These are phyloP conservation scores for Solanum clarkiae DNA, from an alignment of 257 asterid species.

Conservation along the genomic window DNA sequence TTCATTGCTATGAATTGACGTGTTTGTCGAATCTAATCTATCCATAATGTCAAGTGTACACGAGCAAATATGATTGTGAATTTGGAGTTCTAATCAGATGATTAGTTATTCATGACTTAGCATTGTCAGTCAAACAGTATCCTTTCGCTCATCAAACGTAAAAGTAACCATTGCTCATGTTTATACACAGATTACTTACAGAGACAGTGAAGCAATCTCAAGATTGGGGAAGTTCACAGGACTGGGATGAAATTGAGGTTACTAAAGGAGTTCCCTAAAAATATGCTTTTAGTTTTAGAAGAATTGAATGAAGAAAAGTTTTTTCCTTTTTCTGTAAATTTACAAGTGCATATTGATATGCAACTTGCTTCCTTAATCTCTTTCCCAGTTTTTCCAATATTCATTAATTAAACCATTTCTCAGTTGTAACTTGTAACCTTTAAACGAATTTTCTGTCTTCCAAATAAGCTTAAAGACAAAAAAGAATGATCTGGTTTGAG, in stretches of 20 bases:
- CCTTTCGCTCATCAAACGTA: background rate
- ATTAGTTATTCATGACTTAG: background rate
- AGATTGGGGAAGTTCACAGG: conserved; percentile 46
- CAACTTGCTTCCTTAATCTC: background rate
- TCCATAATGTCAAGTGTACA: background rate
- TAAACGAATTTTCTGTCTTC: background rate
- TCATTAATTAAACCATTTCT: background rate
- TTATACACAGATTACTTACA: conserved; percentile 53
- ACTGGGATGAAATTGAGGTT: conserved; percentile 87
- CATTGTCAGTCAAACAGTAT: background rate
- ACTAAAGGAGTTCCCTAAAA: background rate
- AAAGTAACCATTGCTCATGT: conserved; percentile 2
- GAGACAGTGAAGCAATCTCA: conserved; percentile 71
- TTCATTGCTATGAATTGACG: background rate
- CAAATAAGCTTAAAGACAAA: background rate
- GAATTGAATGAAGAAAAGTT: background rate
- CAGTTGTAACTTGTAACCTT: background rate
- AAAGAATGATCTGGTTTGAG: background rate
- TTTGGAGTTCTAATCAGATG: background rate
- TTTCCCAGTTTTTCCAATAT: background rate
- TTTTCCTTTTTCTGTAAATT: background rate
- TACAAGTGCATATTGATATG: background rate
- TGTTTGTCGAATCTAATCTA: background rate
- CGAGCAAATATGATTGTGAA: background rate
- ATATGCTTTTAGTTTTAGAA: background rate